Evolutionary conservation across 2,329 filamentous ascomycete species (phyloP).

Genomic region (Elsinoe batatas): DNA sequence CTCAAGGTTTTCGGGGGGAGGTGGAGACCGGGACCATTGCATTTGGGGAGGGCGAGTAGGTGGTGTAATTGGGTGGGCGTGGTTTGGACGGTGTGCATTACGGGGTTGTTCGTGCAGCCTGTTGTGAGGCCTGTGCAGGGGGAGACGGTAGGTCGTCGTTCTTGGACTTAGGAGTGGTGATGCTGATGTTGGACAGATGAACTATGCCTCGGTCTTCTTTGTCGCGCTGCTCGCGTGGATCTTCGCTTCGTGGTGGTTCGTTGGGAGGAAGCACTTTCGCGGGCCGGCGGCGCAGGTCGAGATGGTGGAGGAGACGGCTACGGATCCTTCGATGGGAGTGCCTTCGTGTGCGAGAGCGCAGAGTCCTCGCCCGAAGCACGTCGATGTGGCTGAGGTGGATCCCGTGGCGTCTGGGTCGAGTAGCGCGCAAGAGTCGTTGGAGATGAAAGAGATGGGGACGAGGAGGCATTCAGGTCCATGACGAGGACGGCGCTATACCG

Average conservation of each 20-base stretch:
- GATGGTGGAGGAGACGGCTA: neutral
- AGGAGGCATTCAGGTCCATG: too few species aligned
- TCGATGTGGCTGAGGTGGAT: too few species aligned
- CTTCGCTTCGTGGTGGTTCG: neutral
- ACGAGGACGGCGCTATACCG: too few species aligned
- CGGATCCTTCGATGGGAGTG: too few species aligned
- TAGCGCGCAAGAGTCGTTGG: neutral
- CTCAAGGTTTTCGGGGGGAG: neutral
- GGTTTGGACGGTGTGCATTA: neutral
- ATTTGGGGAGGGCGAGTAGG: neutral
- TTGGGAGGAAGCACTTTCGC: neutral
- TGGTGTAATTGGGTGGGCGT: neutral
- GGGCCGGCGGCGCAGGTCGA: neutral
- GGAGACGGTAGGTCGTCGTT: neutral
- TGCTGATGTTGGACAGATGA: neutral
- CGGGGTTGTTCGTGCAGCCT: neutral
- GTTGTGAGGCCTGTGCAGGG: neutral
- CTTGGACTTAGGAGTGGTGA: neutral
- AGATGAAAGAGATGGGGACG: too few species aligned
- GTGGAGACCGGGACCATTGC: neutral
- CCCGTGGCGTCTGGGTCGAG: neutral
- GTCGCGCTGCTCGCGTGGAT: neutral
- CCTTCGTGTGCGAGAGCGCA: too few species aligned
- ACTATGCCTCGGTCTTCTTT: neutral
- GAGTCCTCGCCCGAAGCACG: too few species aligned